phyloP scores from a whole-genome alignment of 2,329 filamentous ascomycete species.

The Colletotrichum cordylinicola region DNA sequence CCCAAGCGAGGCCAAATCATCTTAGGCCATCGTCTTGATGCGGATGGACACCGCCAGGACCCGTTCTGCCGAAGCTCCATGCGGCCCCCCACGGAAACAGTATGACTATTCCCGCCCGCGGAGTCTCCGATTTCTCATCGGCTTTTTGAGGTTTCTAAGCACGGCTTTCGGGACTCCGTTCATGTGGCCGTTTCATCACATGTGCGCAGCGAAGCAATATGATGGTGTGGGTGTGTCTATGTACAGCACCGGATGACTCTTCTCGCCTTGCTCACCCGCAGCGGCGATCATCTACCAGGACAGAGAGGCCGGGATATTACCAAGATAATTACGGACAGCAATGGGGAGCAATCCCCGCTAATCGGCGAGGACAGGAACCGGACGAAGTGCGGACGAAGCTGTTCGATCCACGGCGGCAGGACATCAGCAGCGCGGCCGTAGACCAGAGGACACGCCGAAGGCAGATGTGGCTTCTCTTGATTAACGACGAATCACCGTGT shows the following conservation, averaged over 20 bases:
- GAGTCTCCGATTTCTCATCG: constrained; percentile 7
- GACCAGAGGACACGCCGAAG: background rate
- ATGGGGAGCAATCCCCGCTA: background rate
- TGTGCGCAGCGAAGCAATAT: background rate
- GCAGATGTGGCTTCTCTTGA: background rate
- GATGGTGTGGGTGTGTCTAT: background rate
- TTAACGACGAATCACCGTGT: background rate
- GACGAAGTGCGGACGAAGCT: background rate
- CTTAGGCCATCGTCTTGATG: constrained; percentile 8
- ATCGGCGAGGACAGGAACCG: background rate
- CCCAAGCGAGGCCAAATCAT: background rate
- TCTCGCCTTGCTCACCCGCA: constrained; percentile 8
- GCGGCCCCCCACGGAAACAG: background rate
- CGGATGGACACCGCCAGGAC: background rate
- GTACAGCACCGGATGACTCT: constrained; percentile 7
- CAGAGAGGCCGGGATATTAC: background rate
- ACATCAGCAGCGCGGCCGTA: background rate
- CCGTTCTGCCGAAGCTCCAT: background rate
- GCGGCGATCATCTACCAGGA: constrained; percentile 2
- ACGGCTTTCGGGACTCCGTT: background rate
- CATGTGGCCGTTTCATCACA: background rate
- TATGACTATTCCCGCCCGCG: background rate
- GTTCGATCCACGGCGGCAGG: background rate
- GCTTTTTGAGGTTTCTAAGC: background rate
- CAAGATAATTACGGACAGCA: background rate